phyloP scores from a whole-genome alignment of 495 filamentous ascomycete species.

The Pyronema domesticum region DNA sequence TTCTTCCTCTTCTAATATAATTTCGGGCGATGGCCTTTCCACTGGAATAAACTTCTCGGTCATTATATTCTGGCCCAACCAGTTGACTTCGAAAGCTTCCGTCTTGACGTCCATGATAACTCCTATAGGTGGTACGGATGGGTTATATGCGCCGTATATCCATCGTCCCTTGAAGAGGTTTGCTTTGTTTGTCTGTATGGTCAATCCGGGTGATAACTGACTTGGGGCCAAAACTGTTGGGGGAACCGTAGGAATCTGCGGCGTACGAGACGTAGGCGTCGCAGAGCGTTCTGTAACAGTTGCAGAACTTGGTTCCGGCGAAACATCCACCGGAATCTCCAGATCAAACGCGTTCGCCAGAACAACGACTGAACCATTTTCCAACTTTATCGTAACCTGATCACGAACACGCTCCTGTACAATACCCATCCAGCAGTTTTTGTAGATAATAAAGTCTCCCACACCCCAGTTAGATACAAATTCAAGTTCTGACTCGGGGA shows the following conservation, averaged over 20 bases:
- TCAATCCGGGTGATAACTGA: constrained; percentile 30
- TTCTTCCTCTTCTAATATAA: constrained; percentile 15
- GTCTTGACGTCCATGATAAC: constrained; percentile 34
- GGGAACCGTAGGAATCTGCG: too few relatives aligned
- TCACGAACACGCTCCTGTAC: constrained; percentile 18
- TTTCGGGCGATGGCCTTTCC: constrained; percentile 4
- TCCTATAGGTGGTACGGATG: constrained; percentile 27
- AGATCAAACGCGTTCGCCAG: constrained; percentile 25
- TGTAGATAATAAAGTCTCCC: constrained; percentile 26
- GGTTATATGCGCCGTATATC: constrained; percentile 33
- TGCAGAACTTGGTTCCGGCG: too few relatives aligned
- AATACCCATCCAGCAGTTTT: constrained; percentile 28
- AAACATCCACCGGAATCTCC: constrained; percentile 17
- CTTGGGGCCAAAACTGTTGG: constrained; percentile 12
- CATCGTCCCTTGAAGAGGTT: constrained; percentile 35
- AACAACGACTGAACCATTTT: constrained; percentile 27
- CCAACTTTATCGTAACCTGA: constrained; percentile 25
- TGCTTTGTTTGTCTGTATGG: constrained; percentile 31
- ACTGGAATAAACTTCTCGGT: constrained; percentile 17
- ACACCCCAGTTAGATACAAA: constrained; percentile 23
- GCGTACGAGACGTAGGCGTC: neutral
- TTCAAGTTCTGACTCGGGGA: constrained; percentile 21
- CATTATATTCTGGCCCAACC: constrained; percentile 34
- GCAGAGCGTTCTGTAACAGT: neutral
- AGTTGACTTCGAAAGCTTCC: constrained; percentile 30